Percentiles rank a stretch among this genome's conserved stretches.
phyloP scores from a whole-genome alignment of 768 basidiomycete species.

The Leccinum sublutescens region DNA sequence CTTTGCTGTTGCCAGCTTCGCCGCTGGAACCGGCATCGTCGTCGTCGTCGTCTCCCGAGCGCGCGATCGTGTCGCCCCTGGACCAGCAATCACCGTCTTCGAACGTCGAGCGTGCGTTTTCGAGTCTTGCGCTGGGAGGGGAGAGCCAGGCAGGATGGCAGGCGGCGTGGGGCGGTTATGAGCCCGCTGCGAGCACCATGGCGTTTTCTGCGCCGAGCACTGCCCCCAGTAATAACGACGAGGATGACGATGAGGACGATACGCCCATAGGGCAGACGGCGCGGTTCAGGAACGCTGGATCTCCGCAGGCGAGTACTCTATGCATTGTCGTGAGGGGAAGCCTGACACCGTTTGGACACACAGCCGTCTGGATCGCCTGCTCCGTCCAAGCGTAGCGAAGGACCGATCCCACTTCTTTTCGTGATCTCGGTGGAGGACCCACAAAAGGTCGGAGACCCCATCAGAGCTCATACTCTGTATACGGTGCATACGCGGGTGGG shows the following conservation, averaged over 20 bases:
- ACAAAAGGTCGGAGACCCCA: constrained; percentile 94
- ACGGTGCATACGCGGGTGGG: constrained; percentile 87
- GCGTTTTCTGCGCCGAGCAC: constrained; percentile 22
- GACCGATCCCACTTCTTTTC: constrained; percentile 68
- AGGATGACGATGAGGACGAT: constrained; percentile 70
- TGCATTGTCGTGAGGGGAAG: not conserved
- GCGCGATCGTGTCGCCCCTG: constrained; percentile 30
- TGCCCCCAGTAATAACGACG: constrained; percentile 42
- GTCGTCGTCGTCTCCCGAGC: constrained; percentile 25
- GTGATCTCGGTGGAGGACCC: constrained; percentile 93
- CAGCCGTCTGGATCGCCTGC: constrained; percentile 19
- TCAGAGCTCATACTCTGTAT: constrained; percentile 93
- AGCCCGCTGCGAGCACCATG: constrained; percentile 18
- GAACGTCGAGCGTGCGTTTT: constrained; percentile 33
- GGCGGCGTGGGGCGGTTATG: constrained; percentile 41
- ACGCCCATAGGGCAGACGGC: constrained; percentile 57
- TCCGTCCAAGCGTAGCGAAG: constrained; percentile 32
- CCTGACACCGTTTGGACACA: constrained; percentile 1
- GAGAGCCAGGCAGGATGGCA: constrained; percentile 55
- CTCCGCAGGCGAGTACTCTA: constrained; percentile 20
- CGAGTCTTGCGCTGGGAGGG: constrained; percentile 48
- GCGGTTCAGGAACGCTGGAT: constrained; percentile 29
- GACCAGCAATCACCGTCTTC: constrained; percentile 22
- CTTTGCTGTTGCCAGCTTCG: constrained; percentile 5
- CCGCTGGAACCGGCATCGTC: constrained; percentile 12